These are phyloP conservation scores for Phytopythium aichiense DNA, from an alignment of 352 stramenopile genomes.

Conservation along the genomic window DNA sequence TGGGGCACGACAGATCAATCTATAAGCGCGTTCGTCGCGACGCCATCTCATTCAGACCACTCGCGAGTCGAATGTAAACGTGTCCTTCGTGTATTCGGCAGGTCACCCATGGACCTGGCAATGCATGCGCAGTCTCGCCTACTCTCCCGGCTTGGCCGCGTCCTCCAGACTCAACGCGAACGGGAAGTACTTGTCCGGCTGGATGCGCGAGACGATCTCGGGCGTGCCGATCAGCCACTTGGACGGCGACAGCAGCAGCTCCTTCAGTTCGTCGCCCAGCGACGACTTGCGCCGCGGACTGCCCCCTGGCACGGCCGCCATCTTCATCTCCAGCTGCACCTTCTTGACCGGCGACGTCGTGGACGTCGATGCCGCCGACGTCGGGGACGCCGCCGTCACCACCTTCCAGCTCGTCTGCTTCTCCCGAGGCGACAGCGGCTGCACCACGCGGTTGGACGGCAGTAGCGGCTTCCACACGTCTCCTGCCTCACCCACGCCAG, in stretches of 20 bases:
- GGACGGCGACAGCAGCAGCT: constrained; percentile 50
- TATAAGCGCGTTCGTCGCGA: background rate
- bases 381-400: constrained; percentile 14
- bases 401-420: constrained; percentile 66
- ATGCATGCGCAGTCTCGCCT: background rate
- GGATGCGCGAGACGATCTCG: constrained; percentile 25
- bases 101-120: background rate
- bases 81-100: background rate
- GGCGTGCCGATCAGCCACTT: constrained; percentile 48
- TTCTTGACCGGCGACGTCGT: constrained; percentile 19
- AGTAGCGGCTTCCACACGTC: constrained; percentile 51
- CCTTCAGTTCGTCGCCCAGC: constrained; percentile 60
- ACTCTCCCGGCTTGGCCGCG: background rate
- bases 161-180: constrained; percentile 35
- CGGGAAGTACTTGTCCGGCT: constrained; percentile 53
- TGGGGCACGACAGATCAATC: background rate
- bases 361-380: constrained; percentile 8
- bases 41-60: background rate
- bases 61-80: background rate
- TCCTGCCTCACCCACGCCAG: constrained; percentile 17
- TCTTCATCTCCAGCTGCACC: constrained; percentile 40
- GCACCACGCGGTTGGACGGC: constrained; percentile 37
- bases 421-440: constrained; percentile 46
- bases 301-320: background rate
- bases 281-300: constrained; percentile 42